Base-by-base conservation (phyloP, 257 asterid genomes). In the Ajuga chamaepitys region DNA sequence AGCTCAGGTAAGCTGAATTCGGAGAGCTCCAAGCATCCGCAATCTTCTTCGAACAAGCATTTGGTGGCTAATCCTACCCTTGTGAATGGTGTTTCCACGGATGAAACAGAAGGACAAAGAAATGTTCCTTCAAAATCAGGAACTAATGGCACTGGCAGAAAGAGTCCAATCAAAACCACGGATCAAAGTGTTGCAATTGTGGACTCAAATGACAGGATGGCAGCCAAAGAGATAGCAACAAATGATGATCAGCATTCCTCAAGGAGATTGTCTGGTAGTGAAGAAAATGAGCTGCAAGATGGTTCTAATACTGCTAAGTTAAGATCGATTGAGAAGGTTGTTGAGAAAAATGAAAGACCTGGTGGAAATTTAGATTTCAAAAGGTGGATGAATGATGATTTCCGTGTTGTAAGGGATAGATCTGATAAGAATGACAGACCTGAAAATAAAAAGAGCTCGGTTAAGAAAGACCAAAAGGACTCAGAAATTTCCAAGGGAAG, bases 401-500 rank as follows among this genome's bases (percentile, higher is more conserved):
- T 78, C 51, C 68, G 28, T 28, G 66, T n/a, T 75, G 58, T 75
- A 61, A 44, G 81, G 61, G 73, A 57, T 65, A 79, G 82, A 66
- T 70, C 75, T 35, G 88, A 79, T 73, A 88, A 74, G 76, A 79
- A 71, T 68, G 80, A 78, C 37, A 72, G 77, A 35, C 75, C 30
- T 75, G 88, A 83, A 70, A 77, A 42, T 48, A 83, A 58, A 74
- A 81, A 21, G 66, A 73, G 65, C 72, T 63, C 74, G 55, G 46
- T 47, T 50, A 78, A 44, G 69, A 86, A 81, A 67, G 86, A 74
- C 66, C 63, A 71, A 45, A 82, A 62, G 62, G 77, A 77, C 28
- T 58, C 77, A 62, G 83, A 84, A 67, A 66, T 66, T 72, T 56
- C 70, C 20, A 78, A 72, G 77, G 95, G 80, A 44, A 82, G 74